Conservation (phyloP, 768 basidiomycete species). For the Termitomyces sp. region DNA sequence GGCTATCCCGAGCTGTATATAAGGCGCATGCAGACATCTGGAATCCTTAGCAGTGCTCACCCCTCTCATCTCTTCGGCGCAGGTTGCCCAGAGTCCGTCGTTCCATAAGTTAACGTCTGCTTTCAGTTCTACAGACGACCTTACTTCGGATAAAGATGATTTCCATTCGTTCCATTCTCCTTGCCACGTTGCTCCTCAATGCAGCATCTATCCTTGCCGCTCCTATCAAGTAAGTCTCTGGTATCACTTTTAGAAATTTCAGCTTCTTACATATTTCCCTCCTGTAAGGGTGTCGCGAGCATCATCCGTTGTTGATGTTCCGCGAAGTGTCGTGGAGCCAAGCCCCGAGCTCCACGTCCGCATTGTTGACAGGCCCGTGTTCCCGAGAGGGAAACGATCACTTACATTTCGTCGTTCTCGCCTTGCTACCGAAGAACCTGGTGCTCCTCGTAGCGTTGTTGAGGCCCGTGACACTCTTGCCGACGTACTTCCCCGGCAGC, state of each 20-base stretch:
- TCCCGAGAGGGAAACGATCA: constrained; percentile 19
- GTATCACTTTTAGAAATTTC: not conserved
- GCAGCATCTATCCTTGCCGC: constrained; percentile 32
- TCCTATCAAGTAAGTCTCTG: constrained; percentile 29
- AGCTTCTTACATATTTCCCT: not conserved
- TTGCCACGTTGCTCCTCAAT: constrained; percentile 36
- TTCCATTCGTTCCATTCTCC: constrained; percentile 32
- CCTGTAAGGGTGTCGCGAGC: constrained; percentile 22
- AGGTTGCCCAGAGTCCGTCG: constrained; percentile 43
- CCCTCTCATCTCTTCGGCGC: constrained; percentile 36
- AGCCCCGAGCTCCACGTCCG: constrained; percentile 20
- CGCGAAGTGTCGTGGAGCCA: constrained; percentile 21
- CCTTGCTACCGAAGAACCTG: constrained; percentile 21
- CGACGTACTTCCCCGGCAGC: constrained; percentile 1
- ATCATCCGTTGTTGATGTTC: constrained; percentile 20
- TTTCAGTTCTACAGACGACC: constrained; percentile 18
- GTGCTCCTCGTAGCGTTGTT: constrained; percentile 18
- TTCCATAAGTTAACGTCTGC: constrained; percentile 36
- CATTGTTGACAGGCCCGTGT: constrained; percentile 24
- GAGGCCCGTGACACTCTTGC: constrained; percentile 24
- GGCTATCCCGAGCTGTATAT: constrained; percentile 23
- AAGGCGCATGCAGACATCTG: constrained; percentile 17
- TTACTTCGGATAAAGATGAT: constrained; percentile 34
- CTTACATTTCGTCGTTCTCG: constrained; percentile 23
- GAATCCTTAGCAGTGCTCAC: constrained; percentile 41